phyloP scores from a whole-genome alignment of 148 eudicot species.

The Vaccinium corymbosum region DNA sequence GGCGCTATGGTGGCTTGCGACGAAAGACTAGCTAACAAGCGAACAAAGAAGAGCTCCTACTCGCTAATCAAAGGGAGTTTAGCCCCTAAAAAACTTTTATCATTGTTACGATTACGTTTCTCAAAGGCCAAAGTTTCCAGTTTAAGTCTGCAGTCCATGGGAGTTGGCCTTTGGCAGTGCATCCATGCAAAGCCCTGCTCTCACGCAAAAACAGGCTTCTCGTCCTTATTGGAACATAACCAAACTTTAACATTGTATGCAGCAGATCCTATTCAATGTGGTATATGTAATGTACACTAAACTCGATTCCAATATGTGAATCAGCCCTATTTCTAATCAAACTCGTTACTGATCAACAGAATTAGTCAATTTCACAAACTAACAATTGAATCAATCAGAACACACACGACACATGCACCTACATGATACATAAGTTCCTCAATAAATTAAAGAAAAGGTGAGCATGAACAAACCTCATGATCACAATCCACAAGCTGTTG shows the following conservation, averaged over 20 bases:
- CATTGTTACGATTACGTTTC: background rate
- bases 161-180: background rate
- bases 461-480: conserved; percentile 58
- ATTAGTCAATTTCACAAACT: background rate
- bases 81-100: background rate
- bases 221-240: background rate
- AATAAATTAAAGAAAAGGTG: background rate
- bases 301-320: background rate
- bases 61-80: background rate
- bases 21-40: too few relatives aligned
- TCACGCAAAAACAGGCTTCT: background rate
- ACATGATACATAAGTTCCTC: background rate
- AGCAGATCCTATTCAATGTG: background rate
- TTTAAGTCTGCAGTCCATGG: background rate
- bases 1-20: too few relatives aligned
- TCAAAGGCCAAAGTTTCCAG: background rate
- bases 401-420: background rate
- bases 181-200: background rate
- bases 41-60: too few relatives aligned
- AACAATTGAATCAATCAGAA: background rate
- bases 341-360: background rate
- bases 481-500: conserved; percentile 97
- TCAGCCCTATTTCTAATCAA: background rate
- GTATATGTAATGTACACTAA: background rate
- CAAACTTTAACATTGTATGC: background rate